Evolutionary conservation across 345 rosid species (phyloP), one percentile per base, ranked within the genome.

Genomic region (Populus pruinosa): DNA sequence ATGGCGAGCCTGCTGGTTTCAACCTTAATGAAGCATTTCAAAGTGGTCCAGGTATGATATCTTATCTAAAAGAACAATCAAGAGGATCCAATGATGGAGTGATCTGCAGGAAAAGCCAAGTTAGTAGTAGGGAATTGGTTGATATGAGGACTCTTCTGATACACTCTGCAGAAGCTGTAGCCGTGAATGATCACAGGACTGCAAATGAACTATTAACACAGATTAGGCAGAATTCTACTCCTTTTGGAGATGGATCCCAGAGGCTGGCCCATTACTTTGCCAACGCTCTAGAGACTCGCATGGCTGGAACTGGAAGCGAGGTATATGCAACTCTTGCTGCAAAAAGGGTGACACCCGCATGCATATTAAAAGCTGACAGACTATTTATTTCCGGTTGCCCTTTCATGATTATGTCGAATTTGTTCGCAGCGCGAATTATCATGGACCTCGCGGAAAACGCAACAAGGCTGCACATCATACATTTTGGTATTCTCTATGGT

Each of bases 251-350:
- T 50, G 97, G 87, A 67, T 86, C 82, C 38, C 90, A 91, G 53
- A 86, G 97, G 78, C 44, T 90, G 65, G 95, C 93, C n/a, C 84
- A 88, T 83, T 87, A 87, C 79, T 86, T 91, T 21, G 88, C 87
- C 0, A 82, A 86, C 21, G 93, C 88, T 31, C 90, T 93, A 20
- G 90, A 93, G 67, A 86, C 85, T 0, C 94, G 97, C 23, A 44
- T 93, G 8, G 76, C 82, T 0, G 97, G 94, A 29, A 67, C 76
- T 0, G 73, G 33, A 33, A 68, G 81, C 18, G 82, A 88, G 53
- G 59, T 75, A 36, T 81, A 21, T 80, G 86, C 80, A 76, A 41
- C 53, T 77, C 38, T 82, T 55, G 73, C 80, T 14, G 67, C 80
- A 5, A 83, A 47, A 50, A 72, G 77, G 1, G 71, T 86, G 25